phyloP scores from a whole-genome alignment of 2,329 filamentous ascomycete species.

The Colletotrichum caudatum region DNA sequence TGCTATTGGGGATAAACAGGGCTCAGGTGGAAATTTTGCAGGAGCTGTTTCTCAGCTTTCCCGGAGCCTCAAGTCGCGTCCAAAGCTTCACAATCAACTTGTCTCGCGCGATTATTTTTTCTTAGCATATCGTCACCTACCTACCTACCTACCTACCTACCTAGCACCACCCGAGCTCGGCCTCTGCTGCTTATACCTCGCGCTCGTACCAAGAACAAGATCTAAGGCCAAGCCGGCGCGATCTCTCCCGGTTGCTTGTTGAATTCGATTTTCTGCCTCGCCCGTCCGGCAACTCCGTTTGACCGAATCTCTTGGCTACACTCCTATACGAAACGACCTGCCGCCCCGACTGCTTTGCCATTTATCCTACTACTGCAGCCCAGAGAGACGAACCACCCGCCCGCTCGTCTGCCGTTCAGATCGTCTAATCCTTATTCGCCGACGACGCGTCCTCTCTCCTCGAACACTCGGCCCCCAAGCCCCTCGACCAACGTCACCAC shows the following conservation, averaged over 20 bases:
- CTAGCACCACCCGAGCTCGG: slow-evolving; percentile 13
- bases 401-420: slow-evolving; percentile 7
- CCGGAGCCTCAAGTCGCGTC: slow-evolving; percentile 31
- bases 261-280: slow-evolving; percentile 24
- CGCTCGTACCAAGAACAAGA: slow-evolving; percentile 12
- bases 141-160: slow-evolving; percentile 24
- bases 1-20: slow-evolving; percentile 32
- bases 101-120: not conserved
- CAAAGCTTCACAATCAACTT: slow-evolving; percentile 9
- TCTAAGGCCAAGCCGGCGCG: slow-evolving; percentile 25
- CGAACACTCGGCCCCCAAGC: slow-evolving; percentile 7
- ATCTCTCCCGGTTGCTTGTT: slow-evolving; percentile 25
- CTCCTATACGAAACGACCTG: slow-evolving; percentile 13
- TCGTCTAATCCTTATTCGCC: slow-evolving; percentile 21
- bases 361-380: slow-evolving; percentile 26
- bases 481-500: not conserved
- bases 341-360: not conserved
- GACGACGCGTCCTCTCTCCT: slow-evolving; percentile 12
- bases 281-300: slow-evolving; percentile 24
- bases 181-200: not conserved
- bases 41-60: slow-evolving; percentile 38
- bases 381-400: slow-evolving; percentile 11
- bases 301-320: slow-evolving; percentile 35
- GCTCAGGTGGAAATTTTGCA: slow-evolving; percentile 39
- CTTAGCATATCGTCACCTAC: slow-evolving; percentile 18